Conservation (phyloP, 1,139 yeast species). For the Trichomonascaceae sp. region DNA sequence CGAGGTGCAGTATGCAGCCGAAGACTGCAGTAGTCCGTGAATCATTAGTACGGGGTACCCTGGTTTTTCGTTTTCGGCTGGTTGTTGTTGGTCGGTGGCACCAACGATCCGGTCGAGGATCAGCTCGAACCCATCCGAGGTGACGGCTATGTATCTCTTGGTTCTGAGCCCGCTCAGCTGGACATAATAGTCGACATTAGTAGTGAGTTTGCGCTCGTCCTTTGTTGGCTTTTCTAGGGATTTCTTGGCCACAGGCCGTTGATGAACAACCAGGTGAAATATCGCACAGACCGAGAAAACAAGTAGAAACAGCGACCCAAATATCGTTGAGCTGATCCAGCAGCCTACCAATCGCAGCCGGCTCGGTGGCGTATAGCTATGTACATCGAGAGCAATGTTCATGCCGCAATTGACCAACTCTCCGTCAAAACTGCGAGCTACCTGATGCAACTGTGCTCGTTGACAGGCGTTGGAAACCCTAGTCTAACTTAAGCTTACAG, state of each 20-base stretch:
- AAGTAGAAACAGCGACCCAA: constrained; percentile 1
- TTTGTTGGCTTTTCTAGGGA: constrained; percentile 5
- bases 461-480: too few species aligned
- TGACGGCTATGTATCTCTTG: constrained; percentile 44
- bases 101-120: constrained; percentile 51
- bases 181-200: constrained; percentile 54
- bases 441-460: too few species aligned
- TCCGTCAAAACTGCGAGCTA: too few species aligned
- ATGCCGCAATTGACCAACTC: too few species aligned
- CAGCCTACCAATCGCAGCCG: not conserved
- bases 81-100: constrained; percentile 31
- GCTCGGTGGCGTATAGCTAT: not conserved
- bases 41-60: constrained; percentile 52
- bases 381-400: too few species aligned
- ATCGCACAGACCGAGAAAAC: too few species aligned
- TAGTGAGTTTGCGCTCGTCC: constrained; percentile 26
- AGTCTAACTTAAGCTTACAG: too few species aligned
- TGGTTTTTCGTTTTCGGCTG: too few species aligned
- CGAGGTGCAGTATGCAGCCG: constrained; percentile 70
- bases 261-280: not conserved
- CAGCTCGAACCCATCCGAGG: constrained; percentile 71
- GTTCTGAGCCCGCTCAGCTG: constrained; percentile 46
- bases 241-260: not conserved
- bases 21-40: constrained; percentile 80
- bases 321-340: constrained; percentile 1